These are phyloP conservation scores for Metschnikowia peoriensis DNA, from an alignment of 805 yeast species.

Conservation along the genomic window DNA sequence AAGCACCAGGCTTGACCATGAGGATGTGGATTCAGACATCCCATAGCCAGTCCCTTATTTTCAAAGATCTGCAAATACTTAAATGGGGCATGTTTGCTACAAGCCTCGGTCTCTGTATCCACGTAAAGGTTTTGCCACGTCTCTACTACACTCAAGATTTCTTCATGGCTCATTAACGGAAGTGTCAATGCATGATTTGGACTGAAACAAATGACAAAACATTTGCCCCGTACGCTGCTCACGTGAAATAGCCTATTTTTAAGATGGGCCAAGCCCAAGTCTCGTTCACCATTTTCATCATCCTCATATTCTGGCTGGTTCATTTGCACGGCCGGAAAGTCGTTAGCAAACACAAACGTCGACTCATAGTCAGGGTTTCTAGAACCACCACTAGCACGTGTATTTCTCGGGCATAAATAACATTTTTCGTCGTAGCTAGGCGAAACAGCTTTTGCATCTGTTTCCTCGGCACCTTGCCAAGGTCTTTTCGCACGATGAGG, in stretches of 20 bases:
- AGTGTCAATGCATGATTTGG: slow-evolving; percentile 68
- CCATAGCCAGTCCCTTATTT: slow-evolving; percentile 78
- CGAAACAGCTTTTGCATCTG: slow-evolving; percentile 35
- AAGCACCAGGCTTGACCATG: slow-evolving; percentile 84
- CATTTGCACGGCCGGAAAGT: slow-evolving; percentile 65
- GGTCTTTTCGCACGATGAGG: slow-evolving; percentile 80
- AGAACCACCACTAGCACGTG: slow-evolving; percentile 56
- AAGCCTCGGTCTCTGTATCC: slow-evolving; percentile 38
- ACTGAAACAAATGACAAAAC: slow-evolving; percentile 69
- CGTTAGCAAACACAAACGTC: slow-evolving; percentile 65
- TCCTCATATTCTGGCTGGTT: slow-evolving; percentile 48
- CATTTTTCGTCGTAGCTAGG: slow-evolving; percentile 65
- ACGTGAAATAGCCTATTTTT: slow-evolving; percentile 49
- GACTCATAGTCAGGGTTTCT: slow-evolving; percentile 54
- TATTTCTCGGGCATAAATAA: slow-evolving; percentile 71
- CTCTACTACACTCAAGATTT: slow-evolving; percentile 48
- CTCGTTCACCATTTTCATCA: slow-evolving; percentile 12
- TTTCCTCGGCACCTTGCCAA: slow-evolving; percentile 76
- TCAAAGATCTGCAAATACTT: slow-evolving; percentile 71
- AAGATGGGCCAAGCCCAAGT: slow-evolving; percentile 15
- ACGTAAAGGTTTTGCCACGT: slow-evolving; percentile 60
- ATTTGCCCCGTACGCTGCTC: slow-evolving; percentile 62
- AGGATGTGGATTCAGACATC: slow-evolving; percentile 80
- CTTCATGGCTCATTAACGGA: slow-evolving; percentile 53
- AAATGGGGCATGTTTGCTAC: slow-evolving; percentile 43